These are phyloP conservation scores for Pistacia vera DNA, from an alignment of 345 rosid genomes.

Conservation along the genomic window DNA sequence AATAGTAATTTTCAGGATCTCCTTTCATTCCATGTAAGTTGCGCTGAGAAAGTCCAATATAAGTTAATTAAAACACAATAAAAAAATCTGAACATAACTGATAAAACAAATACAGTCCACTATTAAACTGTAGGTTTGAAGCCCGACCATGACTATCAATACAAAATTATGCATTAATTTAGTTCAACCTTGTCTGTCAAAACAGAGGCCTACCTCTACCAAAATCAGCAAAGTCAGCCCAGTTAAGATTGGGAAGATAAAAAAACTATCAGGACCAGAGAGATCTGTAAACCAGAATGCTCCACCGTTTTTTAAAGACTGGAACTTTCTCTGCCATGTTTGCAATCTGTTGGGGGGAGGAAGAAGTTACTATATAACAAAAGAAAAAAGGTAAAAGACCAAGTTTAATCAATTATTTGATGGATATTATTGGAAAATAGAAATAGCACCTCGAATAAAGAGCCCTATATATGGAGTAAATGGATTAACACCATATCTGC, in stretches of 20 bases:
- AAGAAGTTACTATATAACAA: not conserved
- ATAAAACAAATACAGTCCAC: not conserved
- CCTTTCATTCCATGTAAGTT: constrained; percentile 17
- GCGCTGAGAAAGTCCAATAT: constrained; percentile 39
- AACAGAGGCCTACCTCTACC: constrained; percentile 63
- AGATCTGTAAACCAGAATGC: constrained; percentile 84
- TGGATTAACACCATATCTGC: constrained; percentile 82
- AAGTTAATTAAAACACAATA: constrained; percentile 7
- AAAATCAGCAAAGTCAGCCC: constrained; percentile 64
- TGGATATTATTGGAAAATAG: constrained; percentile 11
- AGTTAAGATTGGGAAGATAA: constrained; percentile 70
- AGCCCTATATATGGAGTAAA: constrained; percentile 83
- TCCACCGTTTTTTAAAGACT: constrained; percentile 80
- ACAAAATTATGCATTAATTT: not conserved
- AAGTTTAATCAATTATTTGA: not conserved
- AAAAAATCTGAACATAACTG: not conserved
- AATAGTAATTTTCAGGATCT: constrained; percentile 53
- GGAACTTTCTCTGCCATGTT: constrained; percentile 92
- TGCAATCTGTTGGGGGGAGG: constrained; percentile 44
- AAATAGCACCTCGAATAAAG: constrained; percentile 76
- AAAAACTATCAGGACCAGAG: constrained; percentile 68
- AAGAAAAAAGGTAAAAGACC: not conserved
- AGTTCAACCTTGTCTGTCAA: not conserved
- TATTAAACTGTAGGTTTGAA: not conserved
- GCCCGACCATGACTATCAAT: not conserved